Evolutionary conservation across 2,329 filamentous ascomycete genomes (phyloP).

Genomic region (Juglanconis juglandina): DNA sequence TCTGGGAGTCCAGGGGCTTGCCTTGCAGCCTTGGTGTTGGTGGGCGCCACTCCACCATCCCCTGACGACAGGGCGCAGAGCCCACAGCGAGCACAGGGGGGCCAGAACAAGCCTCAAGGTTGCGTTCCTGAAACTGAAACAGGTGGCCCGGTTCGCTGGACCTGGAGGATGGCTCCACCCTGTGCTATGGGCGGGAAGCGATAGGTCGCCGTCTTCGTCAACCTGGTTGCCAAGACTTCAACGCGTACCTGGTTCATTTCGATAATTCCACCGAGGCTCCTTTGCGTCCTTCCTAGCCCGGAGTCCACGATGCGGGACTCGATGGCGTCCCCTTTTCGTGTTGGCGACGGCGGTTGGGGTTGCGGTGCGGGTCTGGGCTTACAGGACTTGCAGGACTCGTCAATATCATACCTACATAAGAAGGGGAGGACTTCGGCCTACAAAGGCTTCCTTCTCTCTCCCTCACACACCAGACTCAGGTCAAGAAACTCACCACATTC

Average conservation of each 20-base stretch:
- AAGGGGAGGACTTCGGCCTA: constrained; percentile 9
- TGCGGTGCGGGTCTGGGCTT: neutral
- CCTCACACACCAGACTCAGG: constrained; percentile 1
- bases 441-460: neutral
- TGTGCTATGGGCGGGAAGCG: neutral
- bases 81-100: neutral
- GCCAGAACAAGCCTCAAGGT: constrained; percentile 10
- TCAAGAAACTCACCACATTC: constrained; percentile 16
- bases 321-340: neutral
- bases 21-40: neutral
- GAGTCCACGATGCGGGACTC: neutral
- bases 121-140: constrained; percentile 14
- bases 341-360: neutral
- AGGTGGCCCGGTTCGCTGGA: constrained; percentile 1
- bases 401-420: constrained; percentile 11
- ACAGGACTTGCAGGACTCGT: too few relatives aligned
- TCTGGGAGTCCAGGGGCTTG: neutral
- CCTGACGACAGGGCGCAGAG: neutral
- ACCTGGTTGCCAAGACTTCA: constrained; percentile 14
- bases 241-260: constrained; percentile 12
- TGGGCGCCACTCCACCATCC: neutral
- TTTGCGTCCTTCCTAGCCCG: neutral
- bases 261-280: constrained; percentile 7
- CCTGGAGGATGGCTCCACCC: constrained; percentile 2
- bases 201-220: constrained; percentile 6